Evolutionary conservation across 257 asterid species (phyloP), one percentile per base, ranked within the genome.

Genomic region (Solanum neorickii): DNA sequence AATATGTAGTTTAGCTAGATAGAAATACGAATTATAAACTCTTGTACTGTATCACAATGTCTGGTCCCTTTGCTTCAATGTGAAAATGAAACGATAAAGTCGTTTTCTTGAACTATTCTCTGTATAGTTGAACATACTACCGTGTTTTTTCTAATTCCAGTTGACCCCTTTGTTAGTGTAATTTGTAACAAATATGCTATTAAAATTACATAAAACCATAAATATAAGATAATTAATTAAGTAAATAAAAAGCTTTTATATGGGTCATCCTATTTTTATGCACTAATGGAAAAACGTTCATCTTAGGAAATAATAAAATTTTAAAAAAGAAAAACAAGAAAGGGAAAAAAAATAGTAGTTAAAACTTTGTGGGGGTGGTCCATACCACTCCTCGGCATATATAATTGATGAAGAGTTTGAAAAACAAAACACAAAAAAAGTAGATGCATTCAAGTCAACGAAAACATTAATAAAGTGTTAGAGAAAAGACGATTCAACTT

Each of bases 381-480:
- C 85, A 47, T 47, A 47, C 68, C 85, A 80, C 84, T 46, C 47
- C 85, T 21, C 16, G 20, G 69, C 46, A 56, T 39, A 56, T 75
- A 49, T 70, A 70, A 70, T 59, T 85, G 21, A 37, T 47, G 86
- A 37, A 62, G 86, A 89, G 75, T 86, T 82, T 65, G 83, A 72
- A 87, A 42, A 62, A 59, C 39, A 27, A 62, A 52, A 49, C 5
- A 14, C 15, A 49, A 47, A 3, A 70, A 70, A 16, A 16, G 82
- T 35, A 33, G 44, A 69, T 73, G 41, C 68, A 42, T 73, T 82
- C 84, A 89, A 87, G 88, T 89, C 88, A 86, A 89, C 25, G 86
- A 35, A 77, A 76, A 56, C 65, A 85, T 39, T 52, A 10, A 69
- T 52, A 25, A 70, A 80, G 44, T 27, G 39, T 56, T 69, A 9